A percentile compares a stretch with the other conserved stretches of the same genome.
Conservation (phyloP, 805 yeast species). For the Candida railenensis region DNA sequence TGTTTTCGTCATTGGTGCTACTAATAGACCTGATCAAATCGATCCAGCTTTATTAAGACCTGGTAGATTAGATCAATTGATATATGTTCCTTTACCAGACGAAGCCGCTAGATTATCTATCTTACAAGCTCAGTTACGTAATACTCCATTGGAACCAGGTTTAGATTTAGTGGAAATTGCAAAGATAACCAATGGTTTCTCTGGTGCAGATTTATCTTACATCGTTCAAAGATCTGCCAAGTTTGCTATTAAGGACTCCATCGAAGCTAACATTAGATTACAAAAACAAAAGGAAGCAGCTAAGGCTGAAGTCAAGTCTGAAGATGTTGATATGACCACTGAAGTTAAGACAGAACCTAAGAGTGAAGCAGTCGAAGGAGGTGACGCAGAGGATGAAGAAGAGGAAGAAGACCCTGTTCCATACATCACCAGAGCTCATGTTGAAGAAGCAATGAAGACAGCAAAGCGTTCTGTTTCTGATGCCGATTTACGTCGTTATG, state of each 20-base stretch:
- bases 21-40: slow-evolving; percentile 98
- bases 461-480: slow-evolving; percentile 97
- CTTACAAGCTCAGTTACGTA: slow-evolving; percentile 93
- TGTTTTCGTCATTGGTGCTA: slow-evolving; percentile 98
- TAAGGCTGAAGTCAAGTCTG: slow-evolving; percentile 28
- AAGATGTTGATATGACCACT: slow-evolving; percentile 52
- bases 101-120: slow-evolving; percentile 92
- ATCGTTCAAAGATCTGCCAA: slow-evolving; percentile 99
- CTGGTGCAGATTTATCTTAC: slow-evolving; percentile 98
- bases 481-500: slow-evolving; percentile 97
- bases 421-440: slow-evolving; percentile 86
- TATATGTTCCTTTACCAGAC: slow-evolving; percentile 98
- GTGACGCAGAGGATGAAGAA: slow-evolving; percentile 51
- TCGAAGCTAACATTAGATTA: slow-evolving; percentile 64
- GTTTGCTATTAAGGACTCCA: slow-evolving; percentile 96
- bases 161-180: slow-evolving; percentile 86
- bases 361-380: slow-evolving; percentile 29
- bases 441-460: slow-evolving; percentile 99
- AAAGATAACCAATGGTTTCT: slow-evolving; percentile 92
- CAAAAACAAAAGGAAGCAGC: slow-evolving; percentile 41
- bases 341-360: slow-evolving; percentile 15
- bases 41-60: slow-evolving; percentile 99
- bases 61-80: slow-evolving; percentile 97
- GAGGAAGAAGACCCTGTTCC: slow-evolving; percentile 95
- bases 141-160: slow-evolving; percentile 98